Evolutionary conservation across 768 basidiomycete species (phyloP).

Genomic region (Xanthoconium stramineum): DNA sequence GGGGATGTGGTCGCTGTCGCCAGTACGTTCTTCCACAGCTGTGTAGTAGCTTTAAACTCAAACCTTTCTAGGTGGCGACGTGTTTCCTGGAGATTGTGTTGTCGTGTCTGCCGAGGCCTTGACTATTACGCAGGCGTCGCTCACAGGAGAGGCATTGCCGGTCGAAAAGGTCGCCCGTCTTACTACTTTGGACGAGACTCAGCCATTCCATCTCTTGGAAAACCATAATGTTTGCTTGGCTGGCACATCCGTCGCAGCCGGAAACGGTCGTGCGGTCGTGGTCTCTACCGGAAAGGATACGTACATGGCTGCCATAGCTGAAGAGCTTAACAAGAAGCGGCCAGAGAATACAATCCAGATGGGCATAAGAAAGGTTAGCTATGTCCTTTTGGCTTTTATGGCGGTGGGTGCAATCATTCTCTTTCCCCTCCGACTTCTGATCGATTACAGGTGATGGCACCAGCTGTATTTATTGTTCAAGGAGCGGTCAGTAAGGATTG

Average conservation of each 20-base stretch:
- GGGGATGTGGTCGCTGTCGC: conserved; percentile 32
- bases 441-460: conserved; percentile 27
- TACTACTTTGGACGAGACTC: conserved; percentile 11
- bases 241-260: conserved; percentile 34
- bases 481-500: conserved; percentile 32
- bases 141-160: conserved; percentile 36
- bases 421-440: background rate
- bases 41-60: background rate
- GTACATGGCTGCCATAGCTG: conserved; percentile 35
- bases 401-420: conserved; percentile 14
- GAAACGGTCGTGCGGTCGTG: conserved; percentile 31
- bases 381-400: conserved; percentile 32
- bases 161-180: conserved; percentile 29
- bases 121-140: conserved; percentile 34
- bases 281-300: conserved; percentile 32
- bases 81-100: conserved; percentile 36
- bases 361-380: conserved; percentile 34
- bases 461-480: conserved; percentile 28
- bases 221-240: conserved; percentile 33
- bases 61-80: conserved; percentile 27
- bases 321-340: conserved; percentile 30
- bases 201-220: conserved; percentile 29
- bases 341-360: conserved; percentile 34
- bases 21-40: conserved; percentile 15
- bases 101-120: conserved; percentile 34